Evolutionary conservation across 2,329 filamentous ascomycete species (phyloP).

Genomic region (Fusarium sp.): DNA sequence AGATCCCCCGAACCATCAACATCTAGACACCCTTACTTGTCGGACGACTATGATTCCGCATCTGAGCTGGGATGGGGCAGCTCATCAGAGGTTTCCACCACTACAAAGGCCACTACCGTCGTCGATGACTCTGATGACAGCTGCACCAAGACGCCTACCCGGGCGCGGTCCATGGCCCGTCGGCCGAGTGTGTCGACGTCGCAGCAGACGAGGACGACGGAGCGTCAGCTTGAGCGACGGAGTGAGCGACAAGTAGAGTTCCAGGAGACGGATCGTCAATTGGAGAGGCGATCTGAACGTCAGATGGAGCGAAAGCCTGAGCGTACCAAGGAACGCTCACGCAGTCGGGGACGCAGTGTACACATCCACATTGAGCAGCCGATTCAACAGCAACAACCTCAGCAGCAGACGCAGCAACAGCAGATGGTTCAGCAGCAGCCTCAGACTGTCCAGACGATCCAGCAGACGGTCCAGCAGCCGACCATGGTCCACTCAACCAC

Average conservation of each 20-base stretch:
- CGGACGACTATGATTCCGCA: slow-evolving; percentile 42
- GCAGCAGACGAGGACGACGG: slow-evolving; percentile 30
- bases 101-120: slow-evolving; percentile 39
- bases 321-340: slow-evolving; percentile 35
- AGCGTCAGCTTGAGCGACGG: slow-evolving; percentile 21
- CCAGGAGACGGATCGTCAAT: slow-evolving; percentile 11
- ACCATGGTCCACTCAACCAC: slow-evolving; percentile 25
- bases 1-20: slow-evolving; percentile 34
- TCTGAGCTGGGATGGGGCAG: slow-evolving; percentile 35
- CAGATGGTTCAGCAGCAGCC: slow-evolving; percentile 15
- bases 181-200: slow-evolving; percentile 20
- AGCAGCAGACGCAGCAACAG: slow-evolving; percentile 25
- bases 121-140: slow-evolving; percentile 37
- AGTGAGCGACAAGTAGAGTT: slow-evolving; percentile 29
- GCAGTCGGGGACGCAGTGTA: slow-evolving; percentile 41
- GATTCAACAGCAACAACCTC: slow-evolving; percentile 18
- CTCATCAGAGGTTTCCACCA: slow-evolving; percentile 36
- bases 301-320: slow-evolving; percentile 31
- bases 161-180: slow-evolving; percentile 34
- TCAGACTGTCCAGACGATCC: neutral
- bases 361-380: slow-evolving; percentile 42
- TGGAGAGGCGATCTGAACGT: slow-evolving; percentile 8
- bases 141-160: slow-evolving; percentile 32
- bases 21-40: slow-evolving; percentile 33
- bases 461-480: neutral